phyloP scores from a whole-genome alignment of 257 asterid genomes.

The Petrea volubilis region DNA sequence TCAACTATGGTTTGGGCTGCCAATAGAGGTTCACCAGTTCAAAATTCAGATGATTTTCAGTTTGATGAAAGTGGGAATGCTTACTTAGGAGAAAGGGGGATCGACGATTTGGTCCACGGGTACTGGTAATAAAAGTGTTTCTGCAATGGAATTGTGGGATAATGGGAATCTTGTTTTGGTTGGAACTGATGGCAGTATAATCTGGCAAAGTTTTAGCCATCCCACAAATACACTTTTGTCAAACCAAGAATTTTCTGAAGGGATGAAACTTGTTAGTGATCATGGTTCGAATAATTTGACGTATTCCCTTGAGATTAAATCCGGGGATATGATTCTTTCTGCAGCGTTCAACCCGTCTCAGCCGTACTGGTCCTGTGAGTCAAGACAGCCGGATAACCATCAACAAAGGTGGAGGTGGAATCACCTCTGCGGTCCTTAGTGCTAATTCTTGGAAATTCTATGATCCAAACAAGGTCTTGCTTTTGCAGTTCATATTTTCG shows the following conservation, averaged over 20 bases:
- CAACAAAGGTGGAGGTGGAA: constrained; percentile 48
- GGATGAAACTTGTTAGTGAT: constrained; percentile 68
- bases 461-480: constrained; percentile 44
- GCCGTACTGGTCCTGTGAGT: constrained; percentile 84
- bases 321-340: constrained; percentile 72
- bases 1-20: constrained; percentile 84
- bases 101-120: constrained; percentile 64
- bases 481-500: constrained; percentile 73
- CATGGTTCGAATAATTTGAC: constrained; percentile 57
- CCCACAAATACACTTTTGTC: constrained; percentile 80
- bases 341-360: constrained; percentile 63
- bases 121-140: constrained; percentile 67
- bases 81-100: constrained; percentile 46
- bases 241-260: constrained; percentile 57
- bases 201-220: constrained; percentile 85
- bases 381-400: constrained; percentile 63
- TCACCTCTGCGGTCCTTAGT: constrained; percentile 47
- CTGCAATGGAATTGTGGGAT: constrained; percentile 62
- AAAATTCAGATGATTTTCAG: constrained; percentile 51
- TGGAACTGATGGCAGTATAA: constrained; percentile 44
- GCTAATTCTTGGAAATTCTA: constrained; percentile 81
- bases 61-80: constrained; percentile 75
- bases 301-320: constrained; percentile 69
- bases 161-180: constrained; percentile 75
- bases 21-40: constrained; percentile 63